Conservation (phyloP, 768 basidiomycete species). For the Cystofilobasidium macerans region DNA sequence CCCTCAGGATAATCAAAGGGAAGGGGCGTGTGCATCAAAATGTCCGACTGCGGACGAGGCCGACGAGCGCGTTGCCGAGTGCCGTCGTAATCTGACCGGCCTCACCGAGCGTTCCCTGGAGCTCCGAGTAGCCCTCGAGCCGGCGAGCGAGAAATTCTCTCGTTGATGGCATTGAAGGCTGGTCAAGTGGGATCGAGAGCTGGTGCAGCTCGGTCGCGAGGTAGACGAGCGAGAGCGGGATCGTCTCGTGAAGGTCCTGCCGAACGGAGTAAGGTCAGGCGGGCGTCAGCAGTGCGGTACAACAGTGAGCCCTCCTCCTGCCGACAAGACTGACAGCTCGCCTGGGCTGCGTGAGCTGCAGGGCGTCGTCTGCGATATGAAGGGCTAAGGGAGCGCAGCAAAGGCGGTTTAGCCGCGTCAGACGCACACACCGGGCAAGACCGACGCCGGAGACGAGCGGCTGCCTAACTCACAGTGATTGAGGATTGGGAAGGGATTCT, state of each 20-base stretch:
- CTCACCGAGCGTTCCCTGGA: neutral
- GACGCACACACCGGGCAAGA: neutral
- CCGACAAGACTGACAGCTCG: slow-evolving; percentile 3
- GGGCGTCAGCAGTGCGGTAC: neutral
- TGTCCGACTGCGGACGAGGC: neutral
- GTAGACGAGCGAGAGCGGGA: slow-evolving; percentile 22
- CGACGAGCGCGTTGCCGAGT: neutral
- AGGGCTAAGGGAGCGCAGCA: neutral
- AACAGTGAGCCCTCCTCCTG: no score
- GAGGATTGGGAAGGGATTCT: slow-evolving; percentile 22
- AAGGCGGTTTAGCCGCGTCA: neutral
- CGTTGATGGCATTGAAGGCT: slow-evolving; percentile 13
- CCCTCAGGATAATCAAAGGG: no score
- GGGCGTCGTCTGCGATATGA: slow-evolving; percentile 23
- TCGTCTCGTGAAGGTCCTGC: slow-evolving; percentile 16
- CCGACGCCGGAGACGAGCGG: neutral
- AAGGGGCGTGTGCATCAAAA: no score
- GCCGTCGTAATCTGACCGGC: neutral
- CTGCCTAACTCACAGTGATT: slow-evolving; percentile 20
- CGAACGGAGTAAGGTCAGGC: neutral
- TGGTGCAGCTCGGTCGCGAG: slow-evolving; percentile 21
- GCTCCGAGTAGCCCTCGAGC: slow-evolving; percentile 9
- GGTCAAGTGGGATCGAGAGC: slow-evolving; percentile 12
- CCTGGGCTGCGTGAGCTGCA: neutral
- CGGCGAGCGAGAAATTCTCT: slow-evolving; percentile 5